Percentiles rank a stretch among this genome's conserved stretches.
These are phyloP conservation scores for Boechera retrofracta DNA, from an alignment of 345 rosid genomes.

Conservation along the genomic window DNA sequence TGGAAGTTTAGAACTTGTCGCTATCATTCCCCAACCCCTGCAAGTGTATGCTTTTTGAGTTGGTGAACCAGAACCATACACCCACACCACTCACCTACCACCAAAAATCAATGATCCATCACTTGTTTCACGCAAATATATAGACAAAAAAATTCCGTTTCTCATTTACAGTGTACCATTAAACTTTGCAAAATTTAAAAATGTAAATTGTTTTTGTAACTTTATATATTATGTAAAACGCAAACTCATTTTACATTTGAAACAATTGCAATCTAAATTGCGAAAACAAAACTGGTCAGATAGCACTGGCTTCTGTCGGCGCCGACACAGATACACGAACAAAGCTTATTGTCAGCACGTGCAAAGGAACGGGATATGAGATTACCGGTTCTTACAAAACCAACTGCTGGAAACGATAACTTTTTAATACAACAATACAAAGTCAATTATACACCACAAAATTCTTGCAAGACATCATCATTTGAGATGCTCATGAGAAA, in stretches of 20 bases:
- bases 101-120: not conserved
- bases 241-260: not conserved
- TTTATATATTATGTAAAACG: not conserved
- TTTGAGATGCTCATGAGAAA: conserved; percentile 13
- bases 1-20: conserved; percentile 18
- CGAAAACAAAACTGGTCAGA: not conserved
- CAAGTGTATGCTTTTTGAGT: conserved; percentile 4
- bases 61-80: conserved; percentile 31
- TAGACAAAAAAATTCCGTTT: not conserved
- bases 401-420: not conserved
- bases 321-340: conserved; percentile 27
- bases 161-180: not conserved
- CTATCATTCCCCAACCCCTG: conserved; percentile 42
- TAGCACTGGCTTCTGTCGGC: conserved; percentile 25
- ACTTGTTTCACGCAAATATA: not conserved
- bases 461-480: conserved; percentile 24
- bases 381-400: conserved; percentile 10
- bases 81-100: conserved; percentile 33
- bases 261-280: not conserved
- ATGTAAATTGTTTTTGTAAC: not conserved
- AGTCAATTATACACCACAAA: conserved; percentile 4
- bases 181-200: not conserved
- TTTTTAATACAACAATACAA: conserved; percentile 11
- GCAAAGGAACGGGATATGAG: conserved; percentile 10
- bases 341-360: not conserved